These are phyloP conservation scores for Boletus fagicola DNA, from an alignment of 768 basidiomycete species.

Conservation along the genomic window DNA sequence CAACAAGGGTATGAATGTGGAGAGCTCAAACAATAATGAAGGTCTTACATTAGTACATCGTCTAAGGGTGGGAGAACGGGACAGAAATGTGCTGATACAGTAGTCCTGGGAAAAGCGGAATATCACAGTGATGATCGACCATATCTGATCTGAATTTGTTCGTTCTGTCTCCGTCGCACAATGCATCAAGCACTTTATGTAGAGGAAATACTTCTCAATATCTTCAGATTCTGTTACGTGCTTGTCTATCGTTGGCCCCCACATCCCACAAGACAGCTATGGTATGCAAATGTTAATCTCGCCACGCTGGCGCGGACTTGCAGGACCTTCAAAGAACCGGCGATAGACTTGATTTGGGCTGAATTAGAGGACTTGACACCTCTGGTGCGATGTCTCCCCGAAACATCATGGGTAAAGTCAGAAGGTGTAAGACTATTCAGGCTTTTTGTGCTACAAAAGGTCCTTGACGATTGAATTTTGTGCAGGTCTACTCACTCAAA, in stretches of 20 bases:
- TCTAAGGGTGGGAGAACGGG: too few species aligned
- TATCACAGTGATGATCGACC: too few species aligned
- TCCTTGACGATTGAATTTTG: not conserved
- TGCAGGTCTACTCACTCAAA: conserved; percentile 3
- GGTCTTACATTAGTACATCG: too few species aligned
- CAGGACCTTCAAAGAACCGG: conserved; percentile 13
- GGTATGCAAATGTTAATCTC: conserved; percentile 3
- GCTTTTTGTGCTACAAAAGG: not conserved
- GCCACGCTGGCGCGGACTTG: conserved; percentile 9
- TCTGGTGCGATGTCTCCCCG: conserved; percentile 11
- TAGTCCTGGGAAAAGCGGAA: too few species aligned
- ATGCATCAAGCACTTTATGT: conserved; percentile 10
- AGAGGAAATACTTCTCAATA: conserved; percentile 12
- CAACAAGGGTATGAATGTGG: too few species aligned
- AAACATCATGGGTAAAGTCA: not conserved
- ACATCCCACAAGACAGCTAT: too few species aligned
- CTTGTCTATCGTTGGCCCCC: too few species aligned
- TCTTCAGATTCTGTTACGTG: conserved; percentile 8
- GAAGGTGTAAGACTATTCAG: conserved; percentile 3
- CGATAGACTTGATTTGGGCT: conserved; percentile 11
- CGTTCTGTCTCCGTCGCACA: not conserved
- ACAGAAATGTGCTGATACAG: too few species aligned
- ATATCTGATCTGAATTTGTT: too few species aligned
- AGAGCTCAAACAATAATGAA: too few species aligned
- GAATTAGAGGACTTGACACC: conserved; percentile 12